These are phyloP conservation scores for Entrophospora sp. DNA, from an alignment of 192 early-diverging fungal species.

Conservation along the genomic window DNA sequence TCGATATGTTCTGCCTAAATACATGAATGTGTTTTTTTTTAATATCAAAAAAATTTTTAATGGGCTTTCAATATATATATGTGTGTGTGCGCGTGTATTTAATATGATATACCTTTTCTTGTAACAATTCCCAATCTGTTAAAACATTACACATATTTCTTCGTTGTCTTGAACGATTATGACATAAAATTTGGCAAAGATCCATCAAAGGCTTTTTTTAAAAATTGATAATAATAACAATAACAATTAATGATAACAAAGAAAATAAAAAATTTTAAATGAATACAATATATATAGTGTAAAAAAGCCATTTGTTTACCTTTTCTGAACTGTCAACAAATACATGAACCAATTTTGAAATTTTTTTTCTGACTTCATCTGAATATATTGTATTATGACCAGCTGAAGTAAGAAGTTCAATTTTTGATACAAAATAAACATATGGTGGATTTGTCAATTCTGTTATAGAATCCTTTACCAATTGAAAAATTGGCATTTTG, in stretches of 20 bases:
- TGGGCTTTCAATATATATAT: too few species aligned
- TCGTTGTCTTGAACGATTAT: conserved; percentile 54
- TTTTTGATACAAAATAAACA: conserved; percentile 7
- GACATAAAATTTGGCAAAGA: conserved; percentile 42
- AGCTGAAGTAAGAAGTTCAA: background rate
- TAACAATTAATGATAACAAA: conserved; percentile 21
- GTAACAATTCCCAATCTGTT: conserved; percentile 47
- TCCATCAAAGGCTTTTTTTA: conserved; percentile 43
- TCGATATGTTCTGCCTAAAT: conserved; percentile 26
- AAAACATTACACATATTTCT: conserved; percentile 50
- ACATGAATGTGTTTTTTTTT: background rate
- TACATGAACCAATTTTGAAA: background rate
- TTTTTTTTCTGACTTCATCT: background rate
- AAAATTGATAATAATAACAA: too few species aligned
- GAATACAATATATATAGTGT: background rate
- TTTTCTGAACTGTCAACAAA: conserved; percentile 6
- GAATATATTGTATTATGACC: background rate
- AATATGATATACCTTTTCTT: conserved; percentile 35
- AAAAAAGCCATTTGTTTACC: conserved; percentile 15
- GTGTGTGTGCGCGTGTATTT: too few species aligned
- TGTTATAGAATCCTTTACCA: conserved; percentile 17
- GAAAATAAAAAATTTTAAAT: background rate
- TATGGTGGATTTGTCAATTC: conserved; percentile 18
- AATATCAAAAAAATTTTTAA: background rate
- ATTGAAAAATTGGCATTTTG: conserved; percentile 12